Conservation (phyloP, 2,329 filamentous ascomycete genomes). For the Triangularia setosa region DNA sequence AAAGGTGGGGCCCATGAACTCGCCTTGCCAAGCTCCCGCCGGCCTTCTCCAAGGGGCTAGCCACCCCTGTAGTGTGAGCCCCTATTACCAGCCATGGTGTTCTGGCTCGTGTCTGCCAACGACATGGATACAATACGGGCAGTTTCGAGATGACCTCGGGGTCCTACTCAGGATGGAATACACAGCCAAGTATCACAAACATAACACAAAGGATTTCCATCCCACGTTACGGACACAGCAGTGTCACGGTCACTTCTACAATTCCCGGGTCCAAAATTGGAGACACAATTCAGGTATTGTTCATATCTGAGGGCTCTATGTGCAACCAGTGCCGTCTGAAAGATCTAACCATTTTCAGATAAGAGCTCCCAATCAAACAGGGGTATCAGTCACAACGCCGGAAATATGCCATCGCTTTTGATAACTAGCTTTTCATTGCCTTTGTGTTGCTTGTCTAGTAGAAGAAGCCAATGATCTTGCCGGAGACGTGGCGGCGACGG, state of each 20-base stretch:
- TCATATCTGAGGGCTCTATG: not conserved
- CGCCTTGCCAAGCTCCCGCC: not conserved
- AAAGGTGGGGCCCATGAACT: not conserved
- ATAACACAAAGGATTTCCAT: not conserved
- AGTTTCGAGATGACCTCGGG: not conserved
- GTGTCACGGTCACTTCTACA: not conserved
- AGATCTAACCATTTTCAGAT: not conserved
- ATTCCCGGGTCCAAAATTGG: not conserved
- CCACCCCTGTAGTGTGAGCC: not conserved
- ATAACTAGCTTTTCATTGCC: constrained; percentile 16
- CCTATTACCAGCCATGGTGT: not conserved
- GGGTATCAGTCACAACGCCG: constrained; percentile 22
- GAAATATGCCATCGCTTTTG: constrained; percentile 14
- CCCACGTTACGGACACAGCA: not conserved
- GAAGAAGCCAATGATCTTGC: constrained; percentile 99
- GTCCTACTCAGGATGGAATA: not conserved
- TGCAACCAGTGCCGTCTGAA: not conserved
- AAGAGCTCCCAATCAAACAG: constrained; percentile 4
- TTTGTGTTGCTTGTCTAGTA: constrained; percentile 58
- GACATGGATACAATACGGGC: not conserved
- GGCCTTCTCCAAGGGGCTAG: not conserved
- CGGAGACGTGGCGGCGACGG: constrained; percentile 95
- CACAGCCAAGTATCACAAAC: not conserved
- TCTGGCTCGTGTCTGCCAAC: not conserved
- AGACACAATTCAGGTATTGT: not conserved